Evolutionary conservation across 1,284 basidiomycete species (phyloP).

Genomic region (Marasmius sp.): DNA sequence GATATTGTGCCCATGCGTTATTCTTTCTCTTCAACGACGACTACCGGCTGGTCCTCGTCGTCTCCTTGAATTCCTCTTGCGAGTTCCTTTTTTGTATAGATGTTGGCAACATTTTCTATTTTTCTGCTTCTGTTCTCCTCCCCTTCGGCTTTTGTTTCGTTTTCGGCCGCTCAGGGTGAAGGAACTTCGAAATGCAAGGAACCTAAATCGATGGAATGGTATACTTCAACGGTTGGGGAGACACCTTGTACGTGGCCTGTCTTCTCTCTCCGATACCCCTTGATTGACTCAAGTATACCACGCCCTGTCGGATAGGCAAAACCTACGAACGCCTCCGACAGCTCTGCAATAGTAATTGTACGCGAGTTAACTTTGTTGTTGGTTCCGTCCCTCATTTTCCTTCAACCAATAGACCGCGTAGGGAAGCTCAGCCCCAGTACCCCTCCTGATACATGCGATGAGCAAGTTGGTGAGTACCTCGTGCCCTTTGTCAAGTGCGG

Average conservation of each 20-base stretch:
- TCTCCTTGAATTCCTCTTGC: too few species aligned
- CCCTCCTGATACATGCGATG: slow-evolving; percentile 25
- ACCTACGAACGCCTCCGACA: slow-evolving; percentile 30
- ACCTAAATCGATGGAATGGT: slow-evolving; percentile 22
- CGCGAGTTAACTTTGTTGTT: background rate
- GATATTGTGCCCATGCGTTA: too few species aligned
- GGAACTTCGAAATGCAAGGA: slow-evolving; percentile 10
- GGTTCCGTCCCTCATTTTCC: background rate
- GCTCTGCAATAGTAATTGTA: slow-evolving; percentile 27
- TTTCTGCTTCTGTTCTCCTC: background rate
- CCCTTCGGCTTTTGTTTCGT: background rate
- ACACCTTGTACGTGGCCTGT: slow-evolving; percentile 25
- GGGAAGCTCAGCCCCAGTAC: slow-evolving; percentile 19
- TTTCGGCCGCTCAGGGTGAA: slow-evolving; percentile 1
- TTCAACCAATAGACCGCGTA: slow-evolving; percentile 5
- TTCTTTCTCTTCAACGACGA: too few species aligned
- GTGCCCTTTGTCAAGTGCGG: background rate
- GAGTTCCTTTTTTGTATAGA: too few species aligned
- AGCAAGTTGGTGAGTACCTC: slow-evolving; percentile 20
- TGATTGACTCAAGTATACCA: background rate
- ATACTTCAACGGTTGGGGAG: slow-evolving; percentile 27
- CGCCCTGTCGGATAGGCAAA: slow-evolving; percentile 14
- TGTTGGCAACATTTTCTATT: too few species aligned
- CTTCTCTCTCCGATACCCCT: background rate
- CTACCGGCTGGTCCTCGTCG: too few species aligned